These are phyloP conservation scores for Solanum pennellii DNA, from an alignment of 257 asterid species.

Conservation along the genomic window DNA sequence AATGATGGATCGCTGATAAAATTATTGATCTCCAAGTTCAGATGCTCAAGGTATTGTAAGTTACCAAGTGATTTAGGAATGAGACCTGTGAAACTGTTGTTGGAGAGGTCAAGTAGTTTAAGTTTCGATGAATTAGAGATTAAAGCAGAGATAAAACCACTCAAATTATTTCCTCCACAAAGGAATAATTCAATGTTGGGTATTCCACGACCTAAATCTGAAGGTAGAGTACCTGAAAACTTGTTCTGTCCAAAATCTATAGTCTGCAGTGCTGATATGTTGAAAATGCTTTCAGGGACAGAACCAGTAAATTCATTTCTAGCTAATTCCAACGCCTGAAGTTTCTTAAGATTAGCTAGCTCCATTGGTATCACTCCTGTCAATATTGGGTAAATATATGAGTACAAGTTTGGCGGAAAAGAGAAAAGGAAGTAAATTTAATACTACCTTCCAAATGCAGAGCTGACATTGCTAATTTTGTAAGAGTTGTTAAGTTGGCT, in stretches of 20 bases:
- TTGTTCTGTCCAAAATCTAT: not conserved
- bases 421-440: too few species aligned
- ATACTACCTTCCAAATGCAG: too few species aligned
- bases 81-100: not conserved
- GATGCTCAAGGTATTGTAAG: not conserved
- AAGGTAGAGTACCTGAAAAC: constrained; percentile 13
- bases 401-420: too few species aligned
- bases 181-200: not conserved
- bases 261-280: constrained; percentile 1
- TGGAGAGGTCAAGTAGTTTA: fast-evolving
- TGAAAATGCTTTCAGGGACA: constrained; percentile 12
- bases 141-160: not conserved
- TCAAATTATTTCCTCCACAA: not conserved
- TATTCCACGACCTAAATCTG: not conserved
- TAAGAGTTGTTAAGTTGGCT: too few species aligned
- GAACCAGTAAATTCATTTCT: not conserved
- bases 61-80: not conserved
- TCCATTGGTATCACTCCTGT: constrained; percentile 3
- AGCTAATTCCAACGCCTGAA: not conserved
- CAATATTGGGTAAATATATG: not conserved
- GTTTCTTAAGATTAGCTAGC: not conserved
- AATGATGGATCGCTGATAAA: not conserved
- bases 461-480: fast-evolving
- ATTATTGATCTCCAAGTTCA: not conserved
- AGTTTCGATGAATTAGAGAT: not conserved